Conservation (phyloP, 2,329 filamentous ascomycete species). For the Trichoderma aggressivum region DNA sequence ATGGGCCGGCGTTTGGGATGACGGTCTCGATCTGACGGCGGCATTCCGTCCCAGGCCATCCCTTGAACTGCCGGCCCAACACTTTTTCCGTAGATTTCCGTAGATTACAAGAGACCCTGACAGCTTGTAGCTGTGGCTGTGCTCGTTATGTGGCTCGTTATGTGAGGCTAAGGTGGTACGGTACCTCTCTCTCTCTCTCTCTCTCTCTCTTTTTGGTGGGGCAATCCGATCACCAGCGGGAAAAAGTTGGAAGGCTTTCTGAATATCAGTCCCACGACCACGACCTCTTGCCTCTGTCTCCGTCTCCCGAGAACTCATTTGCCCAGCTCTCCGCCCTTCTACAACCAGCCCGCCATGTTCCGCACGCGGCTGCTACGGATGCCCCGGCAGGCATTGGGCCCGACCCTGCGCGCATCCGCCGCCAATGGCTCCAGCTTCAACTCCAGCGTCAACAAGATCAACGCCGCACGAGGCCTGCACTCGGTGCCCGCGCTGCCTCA, state of each 20-base stretch:
- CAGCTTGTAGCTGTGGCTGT: neutral
- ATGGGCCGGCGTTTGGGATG: neutral
- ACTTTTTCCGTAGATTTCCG: neutral
- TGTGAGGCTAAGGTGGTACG: neutral
- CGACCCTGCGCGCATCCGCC: slow-evolving; percentile 34
- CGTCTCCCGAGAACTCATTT: neutral
- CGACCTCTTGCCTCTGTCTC: neutral
- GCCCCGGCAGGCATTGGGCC: slow-evolving; percentile 41
- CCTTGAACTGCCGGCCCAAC: neutral
- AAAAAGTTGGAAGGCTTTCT: slow-evolving; percentile 14
- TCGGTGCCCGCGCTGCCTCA: slow-evolving; percentile 45
- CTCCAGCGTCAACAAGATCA: neutral
- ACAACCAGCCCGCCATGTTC: slow-evolving; percentile 40
- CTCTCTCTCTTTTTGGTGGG: neutral
- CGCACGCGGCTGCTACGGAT: slow-evolving; percentile 54
- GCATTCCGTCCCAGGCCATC: neutral
- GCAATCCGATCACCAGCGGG: slow-evolving; percentile 1
- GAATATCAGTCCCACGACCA: slow-evolving; percentile 1
- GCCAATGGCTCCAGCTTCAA: slow-evolving; percentile 17
- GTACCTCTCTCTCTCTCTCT: too few relatives aligned
- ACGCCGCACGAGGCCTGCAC: slow-evolving; percentile 40
- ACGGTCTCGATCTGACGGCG: neutral
- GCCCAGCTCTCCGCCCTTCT: neutral
- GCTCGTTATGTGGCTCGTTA: neutral
- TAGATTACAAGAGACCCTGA: too few relatives aligned